Conservation (phyloP, 257 asterid genomes). For the Solanum pimpinellifolium region DNA sequence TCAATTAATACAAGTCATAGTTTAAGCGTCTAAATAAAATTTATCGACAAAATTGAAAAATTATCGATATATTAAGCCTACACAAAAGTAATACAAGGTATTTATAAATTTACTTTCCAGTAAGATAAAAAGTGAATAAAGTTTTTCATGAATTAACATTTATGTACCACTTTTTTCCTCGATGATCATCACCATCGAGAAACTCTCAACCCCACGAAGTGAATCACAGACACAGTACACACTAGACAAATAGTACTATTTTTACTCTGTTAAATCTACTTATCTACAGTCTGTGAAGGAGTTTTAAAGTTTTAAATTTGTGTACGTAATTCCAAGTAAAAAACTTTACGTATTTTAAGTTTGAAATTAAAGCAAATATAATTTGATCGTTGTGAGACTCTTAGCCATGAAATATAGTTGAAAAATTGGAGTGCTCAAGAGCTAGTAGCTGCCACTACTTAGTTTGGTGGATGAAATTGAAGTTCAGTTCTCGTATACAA, state of each 20-base stretch:
- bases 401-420: neutral
- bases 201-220: neutral
- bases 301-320: neutral
- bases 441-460: neutral
- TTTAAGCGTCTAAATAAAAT: neutral
- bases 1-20: accelerated
- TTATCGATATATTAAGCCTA: neutral
- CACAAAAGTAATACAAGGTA: neutral
- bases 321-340: neutral
- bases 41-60: accelerated
- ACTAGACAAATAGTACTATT: neutral
- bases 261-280: neutral
- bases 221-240: neutral
- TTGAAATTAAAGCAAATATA: neutral
- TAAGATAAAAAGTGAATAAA: neutral
- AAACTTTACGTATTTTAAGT: neutral
- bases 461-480: neutral
- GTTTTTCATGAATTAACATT: neutral
- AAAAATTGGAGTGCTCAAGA: neutral
- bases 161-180: neutral
- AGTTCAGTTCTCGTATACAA: neutral
- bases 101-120: neutral
- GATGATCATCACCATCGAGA: neutral
- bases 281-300: neutral
- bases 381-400: neutral